Percentiles rank a stretch among this genome's conserved stretches.
Conservation (phyloP, 495 filamentous ascomycete species). For the Mytilinidion resinicola region DNA sequence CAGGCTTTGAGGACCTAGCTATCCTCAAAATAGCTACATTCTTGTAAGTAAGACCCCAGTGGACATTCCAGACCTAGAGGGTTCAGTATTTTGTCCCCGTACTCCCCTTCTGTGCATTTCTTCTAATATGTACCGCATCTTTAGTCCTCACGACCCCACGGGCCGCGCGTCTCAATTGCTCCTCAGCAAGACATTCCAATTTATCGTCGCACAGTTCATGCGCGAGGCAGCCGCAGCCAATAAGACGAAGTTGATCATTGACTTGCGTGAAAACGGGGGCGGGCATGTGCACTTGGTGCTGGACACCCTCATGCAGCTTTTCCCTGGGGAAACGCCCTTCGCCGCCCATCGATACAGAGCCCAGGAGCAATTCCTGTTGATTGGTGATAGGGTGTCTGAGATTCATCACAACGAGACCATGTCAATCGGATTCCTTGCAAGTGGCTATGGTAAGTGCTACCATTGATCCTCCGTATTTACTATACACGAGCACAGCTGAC, state of each 20-base stretch:
- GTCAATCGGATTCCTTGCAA: conserved; percentile 9
- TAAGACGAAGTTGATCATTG: conserved; percentile 23
- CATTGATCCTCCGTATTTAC: not conserved
- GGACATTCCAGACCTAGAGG: no score
- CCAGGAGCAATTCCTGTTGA: conserved; percentile 6
- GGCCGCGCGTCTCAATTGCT: no score
- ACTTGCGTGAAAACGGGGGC: conserved; percentile 20
- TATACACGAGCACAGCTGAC: not conserved
- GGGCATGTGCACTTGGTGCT: conserved; percentile 10
- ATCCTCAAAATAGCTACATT: conserved; percentile 21
- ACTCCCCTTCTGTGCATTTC: no score
- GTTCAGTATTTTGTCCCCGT: no score
- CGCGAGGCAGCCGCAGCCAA: not conserved
- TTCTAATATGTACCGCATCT: no score
- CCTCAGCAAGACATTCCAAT: no score
- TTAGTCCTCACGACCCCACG: no score
- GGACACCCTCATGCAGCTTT: conserved; percentile 23
- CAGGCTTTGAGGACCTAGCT: conserved; percentile 18
- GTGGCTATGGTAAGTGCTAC: not conserved
- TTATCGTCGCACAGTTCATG: conserved; percentile 11
- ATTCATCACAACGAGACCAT: conserved; percentile 9
- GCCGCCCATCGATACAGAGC: conserved; percentile 12
- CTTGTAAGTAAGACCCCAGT: no score
- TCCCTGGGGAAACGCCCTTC: conserved; percentile 12
- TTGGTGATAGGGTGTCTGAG: conserved; percentile 13